These are phyloP conservation scores for Ceriops tagal DNA, from an alignment of 345 rosid genomes.

Conservation along the genomic window DNA sequence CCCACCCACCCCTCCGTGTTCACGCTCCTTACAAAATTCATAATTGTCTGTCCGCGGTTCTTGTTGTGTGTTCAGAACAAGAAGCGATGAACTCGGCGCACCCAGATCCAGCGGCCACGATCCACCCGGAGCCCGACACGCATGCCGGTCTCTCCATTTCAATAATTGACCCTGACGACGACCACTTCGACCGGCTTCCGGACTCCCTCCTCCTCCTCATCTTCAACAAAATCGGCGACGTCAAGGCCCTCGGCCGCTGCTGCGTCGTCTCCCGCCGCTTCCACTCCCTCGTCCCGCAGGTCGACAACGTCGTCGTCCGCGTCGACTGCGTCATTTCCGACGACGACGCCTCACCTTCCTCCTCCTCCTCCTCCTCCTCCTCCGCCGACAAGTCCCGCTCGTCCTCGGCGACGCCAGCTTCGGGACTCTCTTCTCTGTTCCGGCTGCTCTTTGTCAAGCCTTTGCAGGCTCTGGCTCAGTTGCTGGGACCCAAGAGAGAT, in stretches of 20 bases:
- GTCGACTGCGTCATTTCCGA: conserved; percentile 95
- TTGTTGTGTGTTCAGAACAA: background rate
- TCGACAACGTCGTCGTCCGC: conserved; percentile 78
- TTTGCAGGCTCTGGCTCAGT: conserved; percentile 61
- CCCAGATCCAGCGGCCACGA: conserved; percentile 53
- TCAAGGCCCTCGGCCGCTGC: conserved; percentile 91
- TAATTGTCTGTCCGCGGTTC: background rate
- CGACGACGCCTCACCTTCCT: conserved; percentile 46
- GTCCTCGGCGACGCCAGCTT: conserved; percentile 6
- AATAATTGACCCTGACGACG: conserved; percentile 26
- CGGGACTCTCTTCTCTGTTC: conserved; percentile 43
- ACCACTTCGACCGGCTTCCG: conserved; percentile 87
- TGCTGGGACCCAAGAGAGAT: conserved; percentile 53
- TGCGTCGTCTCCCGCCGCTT: conserved; percentile 76
- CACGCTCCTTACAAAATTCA: background rate
- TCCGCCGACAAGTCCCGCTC: conserved; percentile 55
- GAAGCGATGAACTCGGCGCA: conserved; percentile 15
- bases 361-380: conserved; percentile 27
- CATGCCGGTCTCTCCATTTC: conserved; percentile 2
- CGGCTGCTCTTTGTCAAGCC: conserved; percentile 66
- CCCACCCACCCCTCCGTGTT: no score
- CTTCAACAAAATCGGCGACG: conserved; percentile 85
- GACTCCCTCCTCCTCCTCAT: conserved; percentile 71
- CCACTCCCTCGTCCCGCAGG: conserved; percentile 70
- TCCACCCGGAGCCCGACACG: conserved; percentile 44